A percentile compares a stretch with the other conserved stretches of the same genome.
phyloP scores from a whole-genome alignment of 768 basidiomycete genomes.

The Peribolospora kevripleyi region DNA sequence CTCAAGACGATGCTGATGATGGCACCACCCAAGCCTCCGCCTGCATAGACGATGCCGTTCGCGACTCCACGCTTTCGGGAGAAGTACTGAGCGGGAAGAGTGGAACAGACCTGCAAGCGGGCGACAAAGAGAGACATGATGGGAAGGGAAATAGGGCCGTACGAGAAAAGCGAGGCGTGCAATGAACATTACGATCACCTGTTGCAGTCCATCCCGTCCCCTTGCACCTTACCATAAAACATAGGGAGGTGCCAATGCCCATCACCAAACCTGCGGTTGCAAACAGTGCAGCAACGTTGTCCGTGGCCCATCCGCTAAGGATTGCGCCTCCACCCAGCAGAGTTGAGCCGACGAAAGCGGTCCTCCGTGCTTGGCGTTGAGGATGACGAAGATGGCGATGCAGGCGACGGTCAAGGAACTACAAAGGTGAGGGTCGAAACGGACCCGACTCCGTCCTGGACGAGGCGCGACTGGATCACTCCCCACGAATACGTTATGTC shows the following conservation, averaged over 20 bases:
- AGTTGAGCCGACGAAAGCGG: too few species aligned
- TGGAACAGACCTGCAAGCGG: too few species aligned
- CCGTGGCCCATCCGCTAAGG: slow-evolving; percentile 4
- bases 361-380: slow-evolving; percentile 1
- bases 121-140: slow-evolving; percentile 4
- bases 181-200: too few species aligned
- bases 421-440: slow-evolving; percentile 10
- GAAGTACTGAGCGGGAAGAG: slow-evolving; percentile 10
- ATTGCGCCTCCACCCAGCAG: too few species aligned
- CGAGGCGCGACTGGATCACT: slow-evolving; percentile 10
- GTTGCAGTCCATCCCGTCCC: too few species aligned
- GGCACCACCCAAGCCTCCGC: slow-evolving; percentile 12
- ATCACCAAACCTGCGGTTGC: background rate
- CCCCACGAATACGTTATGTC: too few species aligned
- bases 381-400: slow-evolving; percentile 11
- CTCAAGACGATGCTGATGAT: slow-evolving; percentile 8
- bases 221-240: too few species aligned
- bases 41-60: slow-evolving; percentile 14
- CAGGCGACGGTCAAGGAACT: too few species aligned
- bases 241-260: background rate
- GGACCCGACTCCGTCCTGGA: slow-evolving; percentile 4
- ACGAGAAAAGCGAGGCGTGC: background rate
- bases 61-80: slow-evolving; percentile 10
- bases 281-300: slow-evolving; percentile 6
- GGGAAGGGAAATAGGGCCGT: slow-evolving; percentile 4